Evolutionary conservation across 2,329 filamentous ascomycete genomes (phyloP).

Genomic region (Pseudocercospora ulei): DNA sequence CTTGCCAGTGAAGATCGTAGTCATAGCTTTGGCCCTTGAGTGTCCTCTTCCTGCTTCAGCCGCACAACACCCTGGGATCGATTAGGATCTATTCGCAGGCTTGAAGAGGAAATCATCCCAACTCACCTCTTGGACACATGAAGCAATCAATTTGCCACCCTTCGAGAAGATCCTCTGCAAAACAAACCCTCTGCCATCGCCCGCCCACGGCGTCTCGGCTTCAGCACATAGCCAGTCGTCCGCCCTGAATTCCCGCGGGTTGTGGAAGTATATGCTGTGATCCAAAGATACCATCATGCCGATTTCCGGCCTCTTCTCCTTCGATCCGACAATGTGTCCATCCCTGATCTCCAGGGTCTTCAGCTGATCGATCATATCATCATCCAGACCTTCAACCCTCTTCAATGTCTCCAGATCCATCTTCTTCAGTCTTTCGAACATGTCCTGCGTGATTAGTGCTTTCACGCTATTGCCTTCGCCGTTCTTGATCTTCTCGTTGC

Average conservation of each 20-base stretch:
- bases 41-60: conserved; percentile 37
- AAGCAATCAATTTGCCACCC: conserved; percentile 65
- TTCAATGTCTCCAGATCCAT: conserved; percentile 40
- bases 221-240: conserved; percentile 70
- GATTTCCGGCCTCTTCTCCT: conserved; percentile 51
- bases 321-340: conserved; percentile 40
- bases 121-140: conserved; percentile 64
- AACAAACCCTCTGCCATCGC: conserved; percentile 66
- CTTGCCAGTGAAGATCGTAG: no score
- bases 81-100: conserved; percentile 21
- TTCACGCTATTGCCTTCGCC: conserved; percentile 18
- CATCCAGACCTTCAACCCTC: conserved; percentile 38
- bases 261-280: conserved; percentile 53
- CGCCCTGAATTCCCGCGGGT: conserved; percentile 42
- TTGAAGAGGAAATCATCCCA: neutral
- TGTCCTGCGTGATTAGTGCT: conserved; percentile 34
- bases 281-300: conserved; percentile 83
- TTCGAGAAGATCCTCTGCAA: conserved; percentile 61
- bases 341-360: conserved; percentile 35
- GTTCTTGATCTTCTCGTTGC: conserved; percentile 16
- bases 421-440: conserved; percentile 39
- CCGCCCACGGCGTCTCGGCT: conserved; percentile 71
- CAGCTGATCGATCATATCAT: conserved; percentile 47
- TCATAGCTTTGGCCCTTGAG: conserved; percentile 18
- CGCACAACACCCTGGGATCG: conserved; percentile 44